phyloP scores from a whole-genome alignment of 805 yeast genomes.

The Vanderwaltozyma polyspora region DNA sequence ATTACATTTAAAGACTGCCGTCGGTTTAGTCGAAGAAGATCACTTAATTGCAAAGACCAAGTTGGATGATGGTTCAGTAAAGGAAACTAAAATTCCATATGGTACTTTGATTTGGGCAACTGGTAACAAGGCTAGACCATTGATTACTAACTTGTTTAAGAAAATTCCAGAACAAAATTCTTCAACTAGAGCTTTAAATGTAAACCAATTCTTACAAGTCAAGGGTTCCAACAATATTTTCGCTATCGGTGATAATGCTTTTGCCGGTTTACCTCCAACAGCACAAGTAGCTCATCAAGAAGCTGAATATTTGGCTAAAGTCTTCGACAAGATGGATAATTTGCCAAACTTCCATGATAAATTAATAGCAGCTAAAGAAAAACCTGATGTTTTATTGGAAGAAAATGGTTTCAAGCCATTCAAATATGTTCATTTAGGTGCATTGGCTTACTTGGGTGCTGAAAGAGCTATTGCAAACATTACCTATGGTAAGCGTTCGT shows the following conservation, averaged over 20 bases:
- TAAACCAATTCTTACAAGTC: conserved; percentile 67
- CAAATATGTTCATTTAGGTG: conserved; percentile 79
- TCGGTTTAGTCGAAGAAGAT: conserved; percentile 68
- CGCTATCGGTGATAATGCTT: conserved; percentile 90
- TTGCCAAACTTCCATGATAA: conserved; percentile 30
- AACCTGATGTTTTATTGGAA: conserved; percentile 31
- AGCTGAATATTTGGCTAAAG: conserved; percentile 68
- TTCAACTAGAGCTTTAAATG: conserved; percentile 78
- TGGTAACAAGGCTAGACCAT: conserved; percentile 79
- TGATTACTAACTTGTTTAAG: conserved; percentile 54
- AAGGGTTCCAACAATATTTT: conserved; percentile 74
- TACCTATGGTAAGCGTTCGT: conserved; percentile 65
- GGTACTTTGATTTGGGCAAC: conserved; percentile 96
- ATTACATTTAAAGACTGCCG: conserved; percentile 77
- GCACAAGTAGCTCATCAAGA: conserved; percentile 96
- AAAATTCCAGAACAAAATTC: conserved; percentile 68
- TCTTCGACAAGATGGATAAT: conserved; percentile 48
- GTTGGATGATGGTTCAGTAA: conserved; percentile 57
- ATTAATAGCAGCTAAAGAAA: conserved; percentile 25
- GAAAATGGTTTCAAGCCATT: conserved; percentile 52
- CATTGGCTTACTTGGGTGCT: conserved; percentile 84
- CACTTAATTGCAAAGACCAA: conserved; percentile 64
- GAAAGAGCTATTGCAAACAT: conserved; percentile 93
- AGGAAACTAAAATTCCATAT: conserved; percentile 55
- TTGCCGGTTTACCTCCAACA: conserved; percentile 84